These are phyloP conservation scores for Ceratobasidium sp. DNA, from an alignment of 1,284 basidiomycete species.

Conservation along the genomic window DNA sequence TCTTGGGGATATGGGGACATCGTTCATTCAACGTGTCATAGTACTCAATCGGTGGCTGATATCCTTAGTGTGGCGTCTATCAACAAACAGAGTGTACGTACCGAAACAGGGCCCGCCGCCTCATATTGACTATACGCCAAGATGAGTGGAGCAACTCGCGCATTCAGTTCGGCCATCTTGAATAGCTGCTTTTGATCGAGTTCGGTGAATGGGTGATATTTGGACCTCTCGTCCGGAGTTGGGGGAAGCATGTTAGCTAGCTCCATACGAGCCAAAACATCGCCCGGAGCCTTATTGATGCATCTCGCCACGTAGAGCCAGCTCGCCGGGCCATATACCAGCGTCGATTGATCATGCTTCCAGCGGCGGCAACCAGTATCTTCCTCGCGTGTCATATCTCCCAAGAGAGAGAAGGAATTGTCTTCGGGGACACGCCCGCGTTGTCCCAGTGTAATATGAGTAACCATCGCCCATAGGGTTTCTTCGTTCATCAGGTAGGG, in stretches of 20 bases:
- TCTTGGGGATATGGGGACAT: no score
- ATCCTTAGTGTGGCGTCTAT: background rate
- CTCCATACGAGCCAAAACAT: background rate
- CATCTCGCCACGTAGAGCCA: background rate
- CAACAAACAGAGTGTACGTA: background rate
- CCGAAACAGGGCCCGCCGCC: background rate
- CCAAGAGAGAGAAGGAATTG: background rate
- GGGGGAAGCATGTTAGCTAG: background rate
- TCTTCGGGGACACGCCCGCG: background rate
- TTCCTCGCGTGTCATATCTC: no score
- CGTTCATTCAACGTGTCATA: background rate
- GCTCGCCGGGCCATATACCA: background rate
- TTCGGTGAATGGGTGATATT: background rate
- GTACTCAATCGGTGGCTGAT: background rate
- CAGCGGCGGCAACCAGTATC: background rate
- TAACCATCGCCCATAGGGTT: background rate
- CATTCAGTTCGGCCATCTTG: no score
- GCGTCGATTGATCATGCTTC: background rate
- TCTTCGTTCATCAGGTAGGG: background rate
- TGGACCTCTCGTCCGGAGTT: no score
- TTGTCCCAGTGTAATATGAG: background rate
- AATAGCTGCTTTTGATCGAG: background rate
- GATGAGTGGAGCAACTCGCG: background rate
- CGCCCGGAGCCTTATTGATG: background rate
- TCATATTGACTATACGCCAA: background rate